Conservation (phyloP, 208 protist species). For the Leishmania aethiopica region DNA sequence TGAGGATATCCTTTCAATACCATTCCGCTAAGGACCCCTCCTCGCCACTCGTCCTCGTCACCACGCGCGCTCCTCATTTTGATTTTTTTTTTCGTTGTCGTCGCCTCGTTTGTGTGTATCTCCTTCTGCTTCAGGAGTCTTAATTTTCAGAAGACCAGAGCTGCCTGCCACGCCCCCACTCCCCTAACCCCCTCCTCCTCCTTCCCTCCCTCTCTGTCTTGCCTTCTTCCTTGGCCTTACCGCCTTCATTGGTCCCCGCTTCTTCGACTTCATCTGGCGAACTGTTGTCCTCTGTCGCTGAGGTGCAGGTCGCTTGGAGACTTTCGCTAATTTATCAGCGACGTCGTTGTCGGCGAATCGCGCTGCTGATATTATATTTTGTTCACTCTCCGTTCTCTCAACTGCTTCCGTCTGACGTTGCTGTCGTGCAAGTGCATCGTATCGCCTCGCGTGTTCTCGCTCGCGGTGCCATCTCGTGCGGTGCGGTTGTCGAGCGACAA, state of each 20-base stretch:
- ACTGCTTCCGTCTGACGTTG: background rate
- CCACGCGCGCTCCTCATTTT: background rate
- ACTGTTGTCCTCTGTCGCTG: background rate
- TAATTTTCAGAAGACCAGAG: background rate
- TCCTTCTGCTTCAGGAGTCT: constrained; percentile 1
- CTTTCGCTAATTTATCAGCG: background rate
- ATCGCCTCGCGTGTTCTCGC: background rate
- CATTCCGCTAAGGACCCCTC: background rate
- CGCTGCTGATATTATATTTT: background rate
- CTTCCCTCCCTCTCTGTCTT: background rate
- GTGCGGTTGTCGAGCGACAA: background rate
- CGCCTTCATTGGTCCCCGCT: background rate
- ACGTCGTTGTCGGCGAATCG: background rate
- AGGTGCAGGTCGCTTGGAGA: background rate
- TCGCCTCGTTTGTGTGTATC: background rate
- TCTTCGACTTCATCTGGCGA: constrained; percentile 11
- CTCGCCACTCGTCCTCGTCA: background rate
- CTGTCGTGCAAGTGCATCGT: background rate
- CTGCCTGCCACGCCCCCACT: no score
- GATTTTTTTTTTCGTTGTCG: background rate
- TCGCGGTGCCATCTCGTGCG: background rate
- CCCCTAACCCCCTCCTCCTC: background rate
- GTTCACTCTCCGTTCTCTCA: background rate
- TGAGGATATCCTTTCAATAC: background rate
- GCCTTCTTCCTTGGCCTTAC: background rate